phyloP scores from a whole-genome alignment of 352 stramenopile genomes.

The Aphanomyces stellatus region DNA sequence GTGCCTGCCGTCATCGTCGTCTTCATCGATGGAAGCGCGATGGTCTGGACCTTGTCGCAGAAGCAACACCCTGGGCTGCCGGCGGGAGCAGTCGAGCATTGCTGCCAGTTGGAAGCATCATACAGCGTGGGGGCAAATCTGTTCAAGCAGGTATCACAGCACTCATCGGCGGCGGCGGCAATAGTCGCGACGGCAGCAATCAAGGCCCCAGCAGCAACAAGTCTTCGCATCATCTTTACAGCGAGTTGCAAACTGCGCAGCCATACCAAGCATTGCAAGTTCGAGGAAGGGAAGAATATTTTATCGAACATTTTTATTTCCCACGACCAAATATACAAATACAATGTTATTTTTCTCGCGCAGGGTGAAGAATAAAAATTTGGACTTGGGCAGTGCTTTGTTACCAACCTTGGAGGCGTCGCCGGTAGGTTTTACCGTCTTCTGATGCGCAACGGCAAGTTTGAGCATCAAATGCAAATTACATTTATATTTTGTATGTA shows the following conservation, averaged over 20 bases:
- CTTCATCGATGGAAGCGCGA: not conserved
- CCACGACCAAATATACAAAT: too few relatives aligned
- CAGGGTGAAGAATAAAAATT: too few relatives aligned
- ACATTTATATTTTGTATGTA: too few relatives aligned
- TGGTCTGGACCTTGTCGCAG: not conserved
- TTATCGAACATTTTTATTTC: too few relatives aligned
- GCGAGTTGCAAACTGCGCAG: not conserved
- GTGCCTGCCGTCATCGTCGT: not conserved
- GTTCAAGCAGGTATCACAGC: constrained; percentile 4
- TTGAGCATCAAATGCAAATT: too few relatives aligned
- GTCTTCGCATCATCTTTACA: not conserved
- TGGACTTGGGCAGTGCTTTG: too few relatives aligned
- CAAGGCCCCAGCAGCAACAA: not conserved
- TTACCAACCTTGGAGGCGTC: too few relatives aligned
- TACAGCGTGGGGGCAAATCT: constrained; percentile 1
- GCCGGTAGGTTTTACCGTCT: too few relatives aligned
- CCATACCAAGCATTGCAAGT: too few relatives aligned
- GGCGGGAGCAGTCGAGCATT: not conserved
- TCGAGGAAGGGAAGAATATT: too few relatives aligned
- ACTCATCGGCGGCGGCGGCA: not conserved
- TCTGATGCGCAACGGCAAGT: too few relatives aligned
- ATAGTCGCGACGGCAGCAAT: not conserved
- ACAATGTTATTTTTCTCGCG: too few relatives aligned
- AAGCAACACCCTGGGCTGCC: constrained; percentile 14
- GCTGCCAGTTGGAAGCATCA: not conserved